A percentile compares a stretch with the other conserved stretches of the same genome.
These are phyloP conservation scores for Sanghuangporus sanghuang DNA, from an alignment of 1,284 basidiomycete species.

Conservation along the genomic window DNA sequence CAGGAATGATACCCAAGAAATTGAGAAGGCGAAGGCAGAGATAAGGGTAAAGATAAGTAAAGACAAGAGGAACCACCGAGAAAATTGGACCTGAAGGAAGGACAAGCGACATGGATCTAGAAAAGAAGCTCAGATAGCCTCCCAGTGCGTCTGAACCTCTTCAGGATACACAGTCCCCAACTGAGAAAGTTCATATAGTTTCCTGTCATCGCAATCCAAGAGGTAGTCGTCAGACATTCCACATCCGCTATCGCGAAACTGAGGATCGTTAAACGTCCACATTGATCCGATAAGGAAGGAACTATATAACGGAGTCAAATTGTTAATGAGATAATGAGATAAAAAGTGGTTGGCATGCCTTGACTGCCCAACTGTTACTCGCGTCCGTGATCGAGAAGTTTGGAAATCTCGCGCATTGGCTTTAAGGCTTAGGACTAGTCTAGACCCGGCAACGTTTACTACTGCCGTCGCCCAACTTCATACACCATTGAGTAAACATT, in stretches of 20 bases:
- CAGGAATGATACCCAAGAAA: neutral
- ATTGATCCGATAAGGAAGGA: slow-evolving; percentile 12
- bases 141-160: slow-evolving; percentile 8
- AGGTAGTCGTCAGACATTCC: neutral
- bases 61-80: neutral
- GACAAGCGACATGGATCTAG: neutral
- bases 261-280: neutral
- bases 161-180: slow-evolving; percentile 14
- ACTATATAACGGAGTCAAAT: slow-evolving; percentile 6
- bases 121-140: neutral
- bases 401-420: slow-evolving; percentile 14
- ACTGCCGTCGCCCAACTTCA: slow-evolving; percentile 16
- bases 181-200: slow-evolving; percentile 4
- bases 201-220: neutral
- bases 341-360: slow-evolving; percentile 3
- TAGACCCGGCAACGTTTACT: slow-evolving; percentile 16
- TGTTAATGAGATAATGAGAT: neutral
- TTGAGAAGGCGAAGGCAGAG: neutral
- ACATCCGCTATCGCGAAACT: neutral
- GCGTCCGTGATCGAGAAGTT: neutral
- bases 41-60: neutral
- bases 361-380: slow-evolving; percentile 7
- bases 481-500: neutral
- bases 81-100: neutral
- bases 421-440: slow-evolving; percentile 17